These are phyloP conservation scores for Globisporangium ultimum DNA, from an alignment of 352 stramenopile species.

Conservation along the genomic window DNA sequence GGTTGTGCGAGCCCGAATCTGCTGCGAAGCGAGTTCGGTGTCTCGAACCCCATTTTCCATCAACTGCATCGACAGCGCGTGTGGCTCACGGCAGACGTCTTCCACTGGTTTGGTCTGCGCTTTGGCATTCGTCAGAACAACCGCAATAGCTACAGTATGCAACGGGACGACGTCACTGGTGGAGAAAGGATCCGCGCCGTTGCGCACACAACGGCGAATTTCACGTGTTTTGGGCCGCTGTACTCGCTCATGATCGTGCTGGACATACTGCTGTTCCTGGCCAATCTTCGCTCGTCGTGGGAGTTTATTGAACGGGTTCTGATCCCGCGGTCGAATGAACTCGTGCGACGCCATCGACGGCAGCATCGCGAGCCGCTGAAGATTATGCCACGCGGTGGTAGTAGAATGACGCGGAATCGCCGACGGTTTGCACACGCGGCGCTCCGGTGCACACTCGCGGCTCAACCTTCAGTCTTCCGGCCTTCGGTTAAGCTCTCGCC, in stretches of 20 bases:
- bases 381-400: background rate
- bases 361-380: slow-evolving; percentile 6
- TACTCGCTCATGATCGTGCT: slow-evolving; percentile 26
- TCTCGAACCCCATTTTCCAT: slow-evolving; percentile 15
- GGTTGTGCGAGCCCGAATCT: slow-evolving; percentile 25
- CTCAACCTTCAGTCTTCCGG: background rate
- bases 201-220: slow-evolving; percentile 18
- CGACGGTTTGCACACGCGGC: slow-evolving; percentile 7
- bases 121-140: slow-evolving; percentile 25
- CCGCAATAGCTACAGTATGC: slow-evolving; percentile 13
- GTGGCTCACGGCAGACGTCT: slow-evolving; percentile 22
- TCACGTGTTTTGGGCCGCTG: slow-evolving; percentile 20
- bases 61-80: slow-evolving; percentile 15
- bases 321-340: slow-evolving; percentile 13
- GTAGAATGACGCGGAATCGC: background rate
- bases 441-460: background rate
- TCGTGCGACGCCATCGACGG: slow-evolving; percentile 11
- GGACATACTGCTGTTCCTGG: slow-evolving; percentile 18
- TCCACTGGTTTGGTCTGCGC: slow-evolving; percentile 16
- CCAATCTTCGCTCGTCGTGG: slow-evolving; percentile 18
- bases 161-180: background rate
- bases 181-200: background rate
- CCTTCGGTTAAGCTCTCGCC: slow-evolving; percentile 1
- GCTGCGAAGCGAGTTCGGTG: slow-evolving; percentile 14
- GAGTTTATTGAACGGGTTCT: slow-evolving; percentile 15